Percentiles rank a stretch among this genome's conserved stretches.
These are phyloP conservation scores for Scheffersomyces titani DNA, from an alignment of 1,139 yeast genomes.

Conservation along the genomic window DNA sequence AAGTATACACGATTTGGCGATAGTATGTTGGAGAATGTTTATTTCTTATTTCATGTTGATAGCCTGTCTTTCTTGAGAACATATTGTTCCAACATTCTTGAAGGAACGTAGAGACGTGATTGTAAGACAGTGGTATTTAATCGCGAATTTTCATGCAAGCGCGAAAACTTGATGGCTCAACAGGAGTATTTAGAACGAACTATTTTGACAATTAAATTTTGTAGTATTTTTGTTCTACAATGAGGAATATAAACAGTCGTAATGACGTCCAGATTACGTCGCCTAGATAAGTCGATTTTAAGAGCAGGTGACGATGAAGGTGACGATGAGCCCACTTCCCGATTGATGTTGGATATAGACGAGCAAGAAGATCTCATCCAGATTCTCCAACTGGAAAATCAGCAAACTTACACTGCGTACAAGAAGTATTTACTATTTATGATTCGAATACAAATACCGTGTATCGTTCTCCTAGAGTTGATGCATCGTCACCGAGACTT, in stretches of 20 bases:
- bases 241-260: not conserved
- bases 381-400: conserved; percentile 8
- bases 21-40: not conserved
- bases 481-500: conserved; percentile 3
- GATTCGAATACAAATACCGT: conserved; percentile 13
- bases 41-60: too few relatives aligned
- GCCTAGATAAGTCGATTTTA: conserved; percentile 13
- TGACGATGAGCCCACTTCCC: conserved; percentile 1
- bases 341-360: conserved; percentile 11
- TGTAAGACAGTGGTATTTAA: not conserved
- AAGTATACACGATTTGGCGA: not conserved
- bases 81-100: not conserved
- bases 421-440: conserved; percentile 8
- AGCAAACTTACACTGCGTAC: conserved; percentile 6
- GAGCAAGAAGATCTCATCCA: conserved; percentile 13
- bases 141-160: not conserved
- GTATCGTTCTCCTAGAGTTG: conserved; percentile 9
- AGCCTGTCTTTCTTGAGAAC: not conserved
- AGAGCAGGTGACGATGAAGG: conserved; percentile 6
- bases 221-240: not conserved
- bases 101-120: not conserved
- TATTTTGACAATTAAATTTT: too few relatives aligned
- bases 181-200: not conserved
- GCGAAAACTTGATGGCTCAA: not conserved
- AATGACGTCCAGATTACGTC: conserved; percentile 13